Evolutionary conservation across 1,284 basidiomycete species (phyloP), one percentile per base, ranked within the genome.

Genomic region (Leccinum ponderosum): DNA sequence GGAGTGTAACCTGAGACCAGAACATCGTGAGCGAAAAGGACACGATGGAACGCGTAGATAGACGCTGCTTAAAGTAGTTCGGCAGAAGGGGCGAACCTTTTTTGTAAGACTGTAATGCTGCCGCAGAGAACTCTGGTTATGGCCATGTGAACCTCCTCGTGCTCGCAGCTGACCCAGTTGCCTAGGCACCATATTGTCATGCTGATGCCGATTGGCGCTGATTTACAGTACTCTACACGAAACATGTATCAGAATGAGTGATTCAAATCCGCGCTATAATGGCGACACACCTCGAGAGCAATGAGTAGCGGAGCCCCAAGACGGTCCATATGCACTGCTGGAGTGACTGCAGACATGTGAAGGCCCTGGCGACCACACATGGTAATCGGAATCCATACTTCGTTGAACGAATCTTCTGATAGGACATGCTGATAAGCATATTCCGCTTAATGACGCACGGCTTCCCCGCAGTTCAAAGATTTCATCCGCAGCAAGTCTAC

Each of bases 1-100:
- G 50, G 20, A 71, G n/a, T 35, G 56, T 17, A 17, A 42, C 2
- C 17, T 37, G 33, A 7, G 31, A 35, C 33, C 25, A 44, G 53
- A 35, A 65, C 69, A 74, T 71, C 4, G 42, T 4, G 55, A 54
- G 22, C 4, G 53, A 56, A 48, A 42, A 35, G 37, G 8, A 20
- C 7, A 11, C 25, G 44, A 35, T 31, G n/a, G 25, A 39, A 56
- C 7, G 22, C 33, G 17, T 35, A 22, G 14, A 42, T 25, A 11
- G 27, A 52, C 17, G 35, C 27, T 35, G 9, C 35, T 63, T 67
- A 69, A 61, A 52, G 51, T 31, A 52, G 22, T 22, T 52, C 27
- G 8, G 4, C 4, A 11, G 50, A 29, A 52, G 6, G 7, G 17
- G 44, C 1, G 8, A 12, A 15, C 3, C 11, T 25, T 27, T 25